Percentiles rank a stretch among this genome's conserved stretches.
Evolutionary conservation across 2,329 filamentous ascomycete species (phyloP).

Genomic region (Hypoxylon rubiginosum): DNA sequence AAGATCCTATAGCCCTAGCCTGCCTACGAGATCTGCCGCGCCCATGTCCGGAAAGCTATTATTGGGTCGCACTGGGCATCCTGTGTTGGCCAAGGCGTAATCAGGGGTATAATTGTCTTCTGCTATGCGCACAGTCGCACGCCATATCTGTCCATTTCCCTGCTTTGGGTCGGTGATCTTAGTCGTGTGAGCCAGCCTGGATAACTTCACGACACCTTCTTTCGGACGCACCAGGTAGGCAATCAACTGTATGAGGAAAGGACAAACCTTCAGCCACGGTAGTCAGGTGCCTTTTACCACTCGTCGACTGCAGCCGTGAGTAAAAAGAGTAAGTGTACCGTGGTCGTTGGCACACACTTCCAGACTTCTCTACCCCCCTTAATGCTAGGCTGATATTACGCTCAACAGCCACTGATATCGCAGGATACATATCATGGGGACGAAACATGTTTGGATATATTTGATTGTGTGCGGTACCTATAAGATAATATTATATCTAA

Average conservation of each 20-base stretch:
- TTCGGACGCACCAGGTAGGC: conserved; percentile 34
- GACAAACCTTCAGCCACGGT: conserved; percentile 9
- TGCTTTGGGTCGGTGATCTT: conserved; percentile 28
- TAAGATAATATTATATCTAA: conserved; percentile 38
- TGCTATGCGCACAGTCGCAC: conserved; percentile 31
- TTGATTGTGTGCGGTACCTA: conserved; percentile 34
- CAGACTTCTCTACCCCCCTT: conserved; percentile 33
- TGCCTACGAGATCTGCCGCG: conserved; percentile 28
- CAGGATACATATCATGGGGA: conserved; percentile 28
- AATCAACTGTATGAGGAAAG: conserved; percentile 38
- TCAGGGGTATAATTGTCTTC: conserved; percentile 37
- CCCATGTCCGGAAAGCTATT: conserved; percentile 27
- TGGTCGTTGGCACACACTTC: conserved; percentile 36
- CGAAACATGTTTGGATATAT: conserved; percentile 29
- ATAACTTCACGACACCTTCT: conserved; percentile 38
- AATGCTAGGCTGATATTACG: conserved; percentile 29
- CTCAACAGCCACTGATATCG: conserved; percentile 29
- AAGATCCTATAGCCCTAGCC: conserved; percentile 18
- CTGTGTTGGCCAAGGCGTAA: conserved; percentile 26
- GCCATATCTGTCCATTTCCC: conserved; percentile 28
- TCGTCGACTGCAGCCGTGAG: conserved; percentile 39
- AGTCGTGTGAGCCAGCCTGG: conserved; percentile 35
- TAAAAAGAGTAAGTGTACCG: conserved; percentile 34
- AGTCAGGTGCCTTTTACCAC: conserved; percentile 18
- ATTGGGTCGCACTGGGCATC: conserved; percentile 28